Percentiles rank a stretch among this genome's conserved stretches.
phyloP scores from a whole-genome alignment of 345 rosid species.

The Hypericum perforatum region DNA sequence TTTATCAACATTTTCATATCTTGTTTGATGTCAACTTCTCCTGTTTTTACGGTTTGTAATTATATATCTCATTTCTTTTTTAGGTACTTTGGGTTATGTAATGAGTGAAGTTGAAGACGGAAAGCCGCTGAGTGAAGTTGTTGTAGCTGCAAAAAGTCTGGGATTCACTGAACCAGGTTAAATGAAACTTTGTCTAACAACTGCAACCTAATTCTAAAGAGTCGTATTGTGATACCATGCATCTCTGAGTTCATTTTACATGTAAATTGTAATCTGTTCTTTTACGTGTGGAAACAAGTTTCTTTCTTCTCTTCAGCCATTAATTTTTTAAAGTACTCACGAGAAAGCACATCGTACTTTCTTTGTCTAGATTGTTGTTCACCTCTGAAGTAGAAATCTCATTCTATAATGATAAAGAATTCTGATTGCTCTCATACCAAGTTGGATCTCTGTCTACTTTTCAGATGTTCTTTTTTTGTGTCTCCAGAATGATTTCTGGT shows the following conservation, averaged over 20 bases:
- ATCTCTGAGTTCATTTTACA: no score
- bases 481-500: background rate
- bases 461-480: background rate
- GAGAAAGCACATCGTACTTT: no score
- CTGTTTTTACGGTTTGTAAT: constrained; percentile 1
- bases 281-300: no score
- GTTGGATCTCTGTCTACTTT: background rate
- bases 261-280: no score
- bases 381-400: no score
- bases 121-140: constrained; percentile 80
- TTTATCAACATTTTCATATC: constrained; percentile 12
- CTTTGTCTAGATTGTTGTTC: no score
- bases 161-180: constrained; percentile 96
- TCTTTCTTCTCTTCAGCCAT: no score
- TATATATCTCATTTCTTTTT: constrained; percentile 6
- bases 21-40: background rate
- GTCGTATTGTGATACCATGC: no score
- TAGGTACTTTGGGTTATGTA: constrained; percentile 86
- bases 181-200: no score
- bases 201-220: no score
- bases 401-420: no score
- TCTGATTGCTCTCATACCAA: constrained; percentile 8
- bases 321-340: no score
- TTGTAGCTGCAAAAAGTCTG: constrained; percentile 65
- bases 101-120: constrained; percentile 96